Evolutionary conservation across 441 rosid species (phyloP).

Genomic region (Populus hybrid): DNA sequence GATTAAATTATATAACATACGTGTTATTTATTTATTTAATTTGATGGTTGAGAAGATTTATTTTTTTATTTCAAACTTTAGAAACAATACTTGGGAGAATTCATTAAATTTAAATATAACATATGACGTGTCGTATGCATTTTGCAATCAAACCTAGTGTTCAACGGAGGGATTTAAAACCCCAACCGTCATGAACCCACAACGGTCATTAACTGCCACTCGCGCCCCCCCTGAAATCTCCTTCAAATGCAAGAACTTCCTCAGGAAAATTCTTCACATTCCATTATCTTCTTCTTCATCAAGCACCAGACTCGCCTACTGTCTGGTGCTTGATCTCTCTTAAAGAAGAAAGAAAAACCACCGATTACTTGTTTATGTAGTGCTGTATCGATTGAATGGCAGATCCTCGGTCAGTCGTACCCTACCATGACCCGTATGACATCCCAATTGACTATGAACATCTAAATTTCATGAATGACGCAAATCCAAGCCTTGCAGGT

Average conservation of each 20-base stretch:
- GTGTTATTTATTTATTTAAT: too few relatives aligned
- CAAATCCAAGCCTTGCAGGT: slow-evolving; percentile 23
- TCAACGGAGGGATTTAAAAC: not conserved
- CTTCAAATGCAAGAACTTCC: not conserved
- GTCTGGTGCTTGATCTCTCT: slow-evolving; percentile 29
- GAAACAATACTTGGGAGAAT: too few relatives aligned
- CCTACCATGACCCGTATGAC: slow-evolving; percentile 34
- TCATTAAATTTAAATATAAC: too few relatives aligned
- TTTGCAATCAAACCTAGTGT: not conserved
- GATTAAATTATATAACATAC: too few relatives aligned
- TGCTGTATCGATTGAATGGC: slow-evolving; percentile 26
- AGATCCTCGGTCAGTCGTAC: slow-evolving; percentile 27
- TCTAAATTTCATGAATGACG: slow-evolving; percentile 12
- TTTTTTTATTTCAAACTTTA: too few relatives aligned
- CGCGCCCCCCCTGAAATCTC: slow-evolving; percentile 26
- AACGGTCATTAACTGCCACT: slow-evolving; percentile 47
- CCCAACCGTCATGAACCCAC: slow-evolving; percentile 23
- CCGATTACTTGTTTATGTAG: not conserved
- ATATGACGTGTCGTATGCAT: not conserved
- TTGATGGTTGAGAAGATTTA: too few relatives aligned
- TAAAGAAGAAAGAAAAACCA: not conserved
- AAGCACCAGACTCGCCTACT: not conserved
- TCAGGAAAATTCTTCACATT: not conserved
- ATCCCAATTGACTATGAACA: slow-evolving; percentile 24
- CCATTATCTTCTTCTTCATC: not conserved